A percentile compares a stretch with the other conserved stretches of the same genome.
These are phyloP conservation scores for Phytopythium helicoides DNA, from an alignment of 352 stramenopile genomes.

Conservation along the genomic window DNA sequence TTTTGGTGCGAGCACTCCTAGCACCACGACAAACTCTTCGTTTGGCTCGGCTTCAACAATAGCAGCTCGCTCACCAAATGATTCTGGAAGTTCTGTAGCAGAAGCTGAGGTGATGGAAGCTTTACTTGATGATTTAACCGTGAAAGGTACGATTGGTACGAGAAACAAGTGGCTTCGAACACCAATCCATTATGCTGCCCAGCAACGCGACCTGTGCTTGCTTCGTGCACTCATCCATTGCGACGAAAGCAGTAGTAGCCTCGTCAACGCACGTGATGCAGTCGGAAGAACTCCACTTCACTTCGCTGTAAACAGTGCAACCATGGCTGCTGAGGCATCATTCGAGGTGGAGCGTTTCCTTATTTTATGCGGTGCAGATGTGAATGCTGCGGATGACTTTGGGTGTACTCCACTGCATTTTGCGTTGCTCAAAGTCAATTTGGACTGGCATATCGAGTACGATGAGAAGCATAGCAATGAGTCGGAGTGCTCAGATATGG, in stretches of 20 bases:
- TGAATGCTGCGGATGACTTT: conserved; percentile 54
- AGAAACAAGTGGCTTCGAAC: conserved; percentile 43
- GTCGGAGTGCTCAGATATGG: conserved; percentile 20
- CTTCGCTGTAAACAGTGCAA: conserved; percentile 61
- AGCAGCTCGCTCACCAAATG: background rate
- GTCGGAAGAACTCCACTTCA: conserved; percentile 60
- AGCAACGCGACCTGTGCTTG: conserved; percentile 56
- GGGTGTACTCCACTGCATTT: conserved; percentile 61
- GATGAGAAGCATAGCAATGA: conserved; percentile 32
- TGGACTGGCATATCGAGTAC: conserved; percentile 62
- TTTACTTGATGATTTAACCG: conserved; percentile 32
- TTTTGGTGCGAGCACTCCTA: too few relatives aligned
- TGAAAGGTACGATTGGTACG: conserved; percentile 35
- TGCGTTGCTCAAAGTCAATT: conserved; percentile 59
- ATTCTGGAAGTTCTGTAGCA: background rate
- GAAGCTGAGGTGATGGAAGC: background rate
- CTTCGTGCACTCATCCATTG: conserved; percentile 43
- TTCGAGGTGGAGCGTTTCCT: conserved; percentile 74
- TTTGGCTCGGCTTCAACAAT: too few relatives aligned
- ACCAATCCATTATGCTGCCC: conserved; percentile 52
- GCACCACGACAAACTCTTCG: too few relatives aligned
- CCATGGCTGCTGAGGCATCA: conserved; percentile 60
- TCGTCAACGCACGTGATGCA: conserved; percentile 46
- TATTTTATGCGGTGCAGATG: conserved; percentile 47
- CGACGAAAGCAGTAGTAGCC: conserved; percentile 16